phyloP scores from a whole-genome alignment of 78 protist genomes.

The Dictyostelium purpureum region DNA sequence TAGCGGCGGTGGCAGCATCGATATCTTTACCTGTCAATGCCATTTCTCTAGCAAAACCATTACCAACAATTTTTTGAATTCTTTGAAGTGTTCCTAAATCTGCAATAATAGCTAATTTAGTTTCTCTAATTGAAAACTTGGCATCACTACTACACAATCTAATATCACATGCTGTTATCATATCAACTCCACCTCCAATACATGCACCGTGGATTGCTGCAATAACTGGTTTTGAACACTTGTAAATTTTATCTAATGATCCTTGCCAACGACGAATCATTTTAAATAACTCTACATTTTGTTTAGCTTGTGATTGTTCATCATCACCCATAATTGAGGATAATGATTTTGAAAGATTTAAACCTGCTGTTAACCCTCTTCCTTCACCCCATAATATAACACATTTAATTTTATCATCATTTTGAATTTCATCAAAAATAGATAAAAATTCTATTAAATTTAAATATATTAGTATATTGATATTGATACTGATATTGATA shows the following conservation, averaged over 20 bases:
- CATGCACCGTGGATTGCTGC: constrained; percentile 84
- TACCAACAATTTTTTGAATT: constrained; percentile 22
- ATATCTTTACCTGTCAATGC: constrained; percentile 77
- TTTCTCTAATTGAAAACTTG: constrained; percentile 79
- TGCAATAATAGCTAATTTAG: constrained; percentile 87
- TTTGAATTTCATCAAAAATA: constrained; percentile 52
- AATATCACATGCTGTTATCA: constrained; percentile 85
- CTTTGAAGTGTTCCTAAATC: constrained; percentile 94
- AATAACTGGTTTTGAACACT: constrained; percentile 81
- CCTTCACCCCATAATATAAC: constrained; percentile 61
- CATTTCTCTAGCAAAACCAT: constrained; percentile 82
- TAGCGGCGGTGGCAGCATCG: constrained; percentile 61
- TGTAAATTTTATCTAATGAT: constrained; percentile 54
- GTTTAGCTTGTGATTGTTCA: constrained; percentile 3
- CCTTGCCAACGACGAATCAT: constrained; percentile 74
- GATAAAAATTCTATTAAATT: constrained; percentile 30
- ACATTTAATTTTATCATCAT: constrained; percentile 31
- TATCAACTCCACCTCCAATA: constrained; percentile 88
- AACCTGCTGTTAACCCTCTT: constrained; percentile 50
- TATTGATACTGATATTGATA: not conserved
- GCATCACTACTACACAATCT: constrained; percentile 81
- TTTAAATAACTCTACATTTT: constrained; percentile 10
- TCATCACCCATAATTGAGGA: not conserved
- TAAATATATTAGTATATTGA: not conserved
- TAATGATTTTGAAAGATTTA: constrained; percentile 9